phyloP scores from a whole-genome alignment of 2,329 filamentous ascomycete species.

The Ascochyta fabae region DNA sequence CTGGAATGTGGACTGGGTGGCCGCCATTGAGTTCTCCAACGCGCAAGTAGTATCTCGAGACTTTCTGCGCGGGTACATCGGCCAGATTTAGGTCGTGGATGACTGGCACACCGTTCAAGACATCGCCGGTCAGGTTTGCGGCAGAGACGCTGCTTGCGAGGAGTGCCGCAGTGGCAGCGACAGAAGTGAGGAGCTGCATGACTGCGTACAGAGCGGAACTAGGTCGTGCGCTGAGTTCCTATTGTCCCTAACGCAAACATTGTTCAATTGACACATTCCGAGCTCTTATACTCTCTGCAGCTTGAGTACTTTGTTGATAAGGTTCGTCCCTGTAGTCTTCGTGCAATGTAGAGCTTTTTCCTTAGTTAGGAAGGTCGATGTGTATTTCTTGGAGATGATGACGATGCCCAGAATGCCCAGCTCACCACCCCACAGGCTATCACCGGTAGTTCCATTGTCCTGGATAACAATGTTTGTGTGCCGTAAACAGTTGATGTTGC shows the following conservation, averaged over 20 bases:
- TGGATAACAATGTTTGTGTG: constrained; percentile 7
- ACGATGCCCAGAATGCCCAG: constrained; percentile 38
- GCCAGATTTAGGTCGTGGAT: constrained; percentile 45
- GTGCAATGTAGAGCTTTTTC: constrained; percentile 22
- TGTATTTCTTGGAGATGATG: constrained; percentile 23
- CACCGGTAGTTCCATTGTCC: constrained; percentile 3
- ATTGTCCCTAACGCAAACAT: neutral
- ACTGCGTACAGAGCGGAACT: neutral
- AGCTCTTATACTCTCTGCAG: constrained; percentile 7
- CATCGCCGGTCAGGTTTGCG: constrained; percentile 41
- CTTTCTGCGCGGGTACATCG: constrained; percentile 45
- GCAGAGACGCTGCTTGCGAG: constrained; percentile 27
- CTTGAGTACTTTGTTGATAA: constrained; percentile 22
- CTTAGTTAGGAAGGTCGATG: constrained; percentile 41
- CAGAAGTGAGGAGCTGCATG: constrained; percentile 36
- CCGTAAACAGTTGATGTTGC: neutral
- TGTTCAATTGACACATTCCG: neutral
- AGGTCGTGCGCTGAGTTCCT: neutral
- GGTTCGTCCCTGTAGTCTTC: neutral
- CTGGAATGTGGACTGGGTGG: constrained; percentile 46
- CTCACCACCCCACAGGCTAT: constrained; percentile 14
- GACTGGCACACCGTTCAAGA: constrained; percentile 41
- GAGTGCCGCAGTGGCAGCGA: constrained; percentile 25
- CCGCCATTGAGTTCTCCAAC: constrained; percentile 50
- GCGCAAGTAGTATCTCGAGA: constrained; percentile 48